These are phyloP conservation scores for Cucurbita maxima DNA, from an alignment of 306 rosid species.

Conservation along the genomic window DNA sequence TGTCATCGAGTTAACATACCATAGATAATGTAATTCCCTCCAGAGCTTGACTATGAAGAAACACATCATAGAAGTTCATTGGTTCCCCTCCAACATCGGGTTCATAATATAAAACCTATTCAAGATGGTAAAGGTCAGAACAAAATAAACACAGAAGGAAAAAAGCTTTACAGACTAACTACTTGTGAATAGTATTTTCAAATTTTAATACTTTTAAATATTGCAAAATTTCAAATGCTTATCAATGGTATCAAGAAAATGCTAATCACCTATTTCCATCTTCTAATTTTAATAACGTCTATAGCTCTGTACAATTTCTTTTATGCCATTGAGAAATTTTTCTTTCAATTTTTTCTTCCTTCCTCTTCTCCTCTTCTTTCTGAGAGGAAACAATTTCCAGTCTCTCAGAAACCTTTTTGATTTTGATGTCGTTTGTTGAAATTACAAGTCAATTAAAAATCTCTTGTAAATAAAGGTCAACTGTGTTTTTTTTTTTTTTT, in stretches of 20 bases:
- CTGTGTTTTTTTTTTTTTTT: no score
- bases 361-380: no score
- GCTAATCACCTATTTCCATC: no score
- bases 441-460: not conserved
- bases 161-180: not conserved
- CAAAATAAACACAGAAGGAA: not conserved
- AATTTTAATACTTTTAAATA: not conserved
- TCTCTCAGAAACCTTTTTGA: no score
- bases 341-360: no score
- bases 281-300: no score
- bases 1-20: constrained; percentile 32
- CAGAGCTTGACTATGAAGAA: constrained; percentile 92
- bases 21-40: constrained; percentile 86
- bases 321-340: no score
- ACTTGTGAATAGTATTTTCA: not conserved
- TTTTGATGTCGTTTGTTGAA: not conserved
- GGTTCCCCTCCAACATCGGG: constrained; percentile 80
- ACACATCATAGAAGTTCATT: constrained; percentile 70
- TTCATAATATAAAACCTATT: constrained; percentile 68
- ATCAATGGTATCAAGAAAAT: not conserved
- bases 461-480: not conserved
- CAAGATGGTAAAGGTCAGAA: constrained; percentile 4
- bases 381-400: no score
- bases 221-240: not conserved
- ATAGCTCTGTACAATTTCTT: no score